Conservation (phyloP, 2,329 filamentous ascomycete species). For the Samsoniella hepiali region DNA sequence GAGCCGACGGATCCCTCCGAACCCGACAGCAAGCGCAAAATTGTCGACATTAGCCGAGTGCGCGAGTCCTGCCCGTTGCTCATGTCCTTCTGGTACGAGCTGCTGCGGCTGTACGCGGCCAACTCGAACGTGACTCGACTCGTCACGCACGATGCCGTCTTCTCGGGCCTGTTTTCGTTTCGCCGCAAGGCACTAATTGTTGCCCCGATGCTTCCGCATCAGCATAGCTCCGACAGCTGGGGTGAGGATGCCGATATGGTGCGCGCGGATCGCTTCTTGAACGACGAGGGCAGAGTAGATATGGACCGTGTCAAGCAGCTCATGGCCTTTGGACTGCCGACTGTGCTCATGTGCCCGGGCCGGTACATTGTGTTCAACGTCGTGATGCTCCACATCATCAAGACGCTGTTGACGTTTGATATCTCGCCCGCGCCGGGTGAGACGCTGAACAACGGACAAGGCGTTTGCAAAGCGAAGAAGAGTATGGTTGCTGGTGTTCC, state of each 20-base stretch:
- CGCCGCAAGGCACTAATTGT: constrained; percentile 13
- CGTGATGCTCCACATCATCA: constrained; percentile 15
- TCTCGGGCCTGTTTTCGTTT: constrained; percentile 3
- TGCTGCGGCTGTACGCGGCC: constrained; percentile 14
- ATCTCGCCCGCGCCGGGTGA: constrained; percentile 2
- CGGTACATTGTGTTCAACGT: constrained; percentile 16
- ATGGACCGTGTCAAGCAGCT: background rate
- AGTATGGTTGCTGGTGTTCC: constrained; percentile 13
- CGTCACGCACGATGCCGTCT: constrained; percentile 12
- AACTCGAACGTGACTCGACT: constrained; percentile 14
- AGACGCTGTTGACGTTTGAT: constrained; percentile 16
- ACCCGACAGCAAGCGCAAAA: background rate
- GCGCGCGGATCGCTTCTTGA: constrained; percentile 10
- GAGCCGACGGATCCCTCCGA: background rate
- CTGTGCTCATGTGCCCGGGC: constrained; percentile 15
- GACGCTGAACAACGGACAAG: constrained; percentile 5
- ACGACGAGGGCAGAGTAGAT: background rate
- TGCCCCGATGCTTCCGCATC: constrained; percentile 16
- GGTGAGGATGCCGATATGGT: constrained; percentile 8
- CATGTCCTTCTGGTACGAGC: constrained; percentile 17
- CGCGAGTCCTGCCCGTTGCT: constrained; percentile 15
- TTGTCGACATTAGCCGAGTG: constrained; percentile 10
- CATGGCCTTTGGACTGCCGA: constrained; percentile 14
- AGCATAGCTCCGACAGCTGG: constrained; percentile 11
- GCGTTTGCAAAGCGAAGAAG: background rate